These are phyloP conservation scores for Magnolia changhungtana DNA, from an alignment of 164 flowering plant genomes.

Conservation along the genomic window DNA sequence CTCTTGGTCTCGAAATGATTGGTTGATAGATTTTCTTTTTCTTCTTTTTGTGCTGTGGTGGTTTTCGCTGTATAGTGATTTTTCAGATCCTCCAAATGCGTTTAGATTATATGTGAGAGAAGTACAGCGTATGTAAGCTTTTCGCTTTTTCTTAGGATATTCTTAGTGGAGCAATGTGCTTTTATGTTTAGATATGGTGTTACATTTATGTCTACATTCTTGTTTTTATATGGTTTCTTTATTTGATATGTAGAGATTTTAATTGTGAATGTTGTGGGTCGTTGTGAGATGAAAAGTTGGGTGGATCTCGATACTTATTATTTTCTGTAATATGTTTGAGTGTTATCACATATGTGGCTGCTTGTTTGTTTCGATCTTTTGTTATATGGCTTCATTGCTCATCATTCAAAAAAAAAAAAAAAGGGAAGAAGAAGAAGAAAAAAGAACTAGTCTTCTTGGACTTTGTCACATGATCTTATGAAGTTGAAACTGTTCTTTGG, in stretches of 20 bases:
- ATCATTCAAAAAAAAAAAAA: background rate
- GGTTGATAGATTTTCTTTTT: background rate
- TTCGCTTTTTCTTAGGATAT: background rate
- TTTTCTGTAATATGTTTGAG: background rate
- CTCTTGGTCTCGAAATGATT: constrained; percentile 78
- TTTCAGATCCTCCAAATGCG: constrained; percentile 6
- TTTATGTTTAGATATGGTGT: background rate
- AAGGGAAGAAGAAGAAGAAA: too few species aligned
- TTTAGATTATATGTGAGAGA: background rate
- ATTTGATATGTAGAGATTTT: background rate
- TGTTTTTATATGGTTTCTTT: background rate
- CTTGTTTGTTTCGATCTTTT: background rate
- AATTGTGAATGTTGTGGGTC: background rate
- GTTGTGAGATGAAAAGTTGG: background rate
- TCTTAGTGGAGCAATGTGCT: background rate
- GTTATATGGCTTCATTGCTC: background rate
- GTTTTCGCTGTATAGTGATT: constrained; percentile 13
- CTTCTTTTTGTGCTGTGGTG: background rate
- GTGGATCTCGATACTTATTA: background rate
- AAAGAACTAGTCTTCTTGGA: too few species aligned
- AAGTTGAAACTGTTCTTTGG: background rate
- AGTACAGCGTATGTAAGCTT: constrained; percentile 3
- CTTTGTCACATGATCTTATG: background rate
- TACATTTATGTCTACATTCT: background rate
- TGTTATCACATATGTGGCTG: background rate